Percentiles rank a stretch among this genome's conserved stretches.
Evolutionary conservation across 2,329 filamentous ascomycete genomes (phyloP).

Genomic region (Penicillium sp.): DNA sequence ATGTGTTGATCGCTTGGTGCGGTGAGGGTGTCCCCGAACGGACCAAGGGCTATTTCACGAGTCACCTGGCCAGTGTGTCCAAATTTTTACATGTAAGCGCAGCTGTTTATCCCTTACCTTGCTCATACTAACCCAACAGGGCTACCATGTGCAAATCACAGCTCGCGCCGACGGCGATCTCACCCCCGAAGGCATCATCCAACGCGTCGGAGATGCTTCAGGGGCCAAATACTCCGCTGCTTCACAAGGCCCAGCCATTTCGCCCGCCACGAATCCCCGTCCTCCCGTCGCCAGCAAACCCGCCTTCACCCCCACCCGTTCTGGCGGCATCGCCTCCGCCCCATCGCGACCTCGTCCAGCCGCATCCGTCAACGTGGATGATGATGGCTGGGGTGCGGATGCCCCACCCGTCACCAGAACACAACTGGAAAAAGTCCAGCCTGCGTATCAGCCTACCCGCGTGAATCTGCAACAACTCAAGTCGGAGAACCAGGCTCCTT

Average conservation of each 20-base stretch:
- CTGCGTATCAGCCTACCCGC: conserved; percentile 93
- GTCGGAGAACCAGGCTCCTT: conserved; percentile 65
- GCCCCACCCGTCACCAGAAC: conserved; percentile 87
- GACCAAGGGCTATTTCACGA: conserved; percentile 98
- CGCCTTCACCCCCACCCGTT: conserved; percentile 78
- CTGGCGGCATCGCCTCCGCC: conserved; percentile 64
- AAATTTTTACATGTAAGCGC: conserved; percentile 78
- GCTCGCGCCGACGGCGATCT: conserved; percentile 90
- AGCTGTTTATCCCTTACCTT: not conserved
- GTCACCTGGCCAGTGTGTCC: conserved; percentile 84
- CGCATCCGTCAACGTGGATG: conserved; percentile 65
- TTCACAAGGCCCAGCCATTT: conserved; percentile 52
- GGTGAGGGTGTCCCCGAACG: conserved; percentile 97
- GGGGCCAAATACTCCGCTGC: conserved; percentile 89
- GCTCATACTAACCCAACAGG: conserved; percentile 49
- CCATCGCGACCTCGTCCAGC: conserved; percentile 56
- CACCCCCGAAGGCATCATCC: conserved; percentile 82
- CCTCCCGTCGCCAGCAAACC: conserved; percentile 85
- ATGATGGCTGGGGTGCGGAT: conserved; percentile 93
- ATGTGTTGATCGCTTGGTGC: conserved; percentile 93
- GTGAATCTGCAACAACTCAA: conserved; percentile 89
- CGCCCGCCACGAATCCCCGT: conserved; percentile 57
- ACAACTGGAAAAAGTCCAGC: conserved; percentile 86
- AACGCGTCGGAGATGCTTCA: conserved; percentile 93
- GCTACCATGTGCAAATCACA: conserved; percentile 97